Evolutionary conservation across 2,329 filamentous ascomycete species (phyloP), one percentile per base, ranked within the genome.

Genomic region (Penicillium psychrosexuale): DNA sequence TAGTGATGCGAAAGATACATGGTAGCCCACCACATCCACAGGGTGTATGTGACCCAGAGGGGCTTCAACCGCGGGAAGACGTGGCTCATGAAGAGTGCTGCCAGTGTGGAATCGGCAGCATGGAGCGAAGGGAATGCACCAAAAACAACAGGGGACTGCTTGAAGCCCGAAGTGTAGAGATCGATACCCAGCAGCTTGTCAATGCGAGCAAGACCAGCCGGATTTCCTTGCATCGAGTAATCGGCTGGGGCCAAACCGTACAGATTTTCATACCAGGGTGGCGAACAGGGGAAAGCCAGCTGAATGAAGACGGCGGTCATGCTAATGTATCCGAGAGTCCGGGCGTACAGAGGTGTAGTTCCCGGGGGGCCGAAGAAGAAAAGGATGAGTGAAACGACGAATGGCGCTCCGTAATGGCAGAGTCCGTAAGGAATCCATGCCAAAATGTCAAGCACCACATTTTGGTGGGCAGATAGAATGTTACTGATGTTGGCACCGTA

Each of bases 1-100:
- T 97, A 97, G 77, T 97, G 93, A 75, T 97, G 93, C 68, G 90
- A 95, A 49, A 97, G 84, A 71, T 97, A 97, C 91, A 97, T 96
- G 64, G 93, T 97, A 12, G 92, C 89, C 91, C 93, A 97, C 90
- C 91, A 97, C 67, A 97, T 86, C 93, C 93, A 97, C 70, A 89
- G 83, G 42, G 89, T 88, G 74, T 97, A 97, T 61, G 83, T 80
- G 60, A 92, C 83, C 75, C 95, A 96, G 50, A 94, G 75, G 12
- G 87, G 85, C 62, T 89, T 86, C 62, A 95, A 82, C 58, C 84
- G 85, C 5, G 93, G 93, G 80, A 97, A 97, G 71, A 90, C 86
- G 75, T 95, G 88, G 74, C 88, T 90, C 86, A 97, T 89, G 80
- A 97, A 96, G 15, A 97, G 82, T 22, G 90, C 91, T 73, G 96